Conservation (phyloP, 768 basidiomycete genomes). For the Auricularia sp. region DNA sequence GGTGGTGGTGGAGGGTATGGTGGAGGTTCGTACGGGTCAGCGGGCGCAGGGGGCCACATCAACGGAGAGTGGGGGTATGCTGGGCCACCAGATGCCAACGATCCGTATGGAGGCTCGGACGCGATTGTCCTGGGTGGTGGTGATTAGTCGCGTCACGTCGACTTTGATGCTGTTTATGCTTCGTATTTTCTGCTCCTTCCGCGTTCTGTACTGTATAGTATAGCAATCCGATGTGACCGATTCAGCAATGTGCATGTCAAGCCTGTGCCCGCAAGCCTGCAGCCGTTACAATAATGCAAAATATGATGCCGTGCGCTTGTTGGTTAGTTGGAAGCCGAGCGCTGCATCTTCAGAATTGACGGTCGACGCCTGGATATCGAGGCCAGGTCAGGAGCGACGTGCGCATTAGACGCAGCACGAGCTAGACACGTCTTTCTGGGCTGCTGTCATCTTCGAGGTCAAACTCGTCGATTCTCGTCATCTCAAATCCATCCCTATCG, state of each 20-base stretch:
- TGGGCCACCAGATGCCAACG: neutral
- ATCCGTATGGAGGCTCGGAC: slow-evolving; percentile 32
- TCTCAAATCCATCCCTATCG: slow-evolving; percentile 33
- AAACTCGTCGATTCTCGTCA: slow-evolving; percentile 24
- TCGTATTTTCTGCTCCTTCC: slow-evolving; percentile 12
- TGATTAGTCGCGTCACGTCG: slow-evolving; percentile 25
- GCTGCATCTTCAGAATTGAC: no score
- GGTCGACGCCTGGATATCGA: no score
- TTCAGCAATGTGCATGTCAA: no score
- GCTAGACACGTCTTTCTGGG: neutral
- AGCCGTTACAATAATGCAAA: no score
- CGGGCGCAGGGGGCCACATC: slow-evolving; percentile 10
- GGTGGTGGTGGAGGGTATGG: slow-evolving; percentile 13
- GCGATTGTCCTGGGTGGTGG: slow-evolving; percentile 51
- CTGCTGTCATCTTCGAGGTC: slow-evolving; percentile 23
- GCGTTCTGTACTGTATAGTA: slow-evolving; percentile 6
- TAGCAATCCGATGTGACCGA: no score
- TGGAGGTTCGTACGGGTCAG: slow-evolving; percentile 26
- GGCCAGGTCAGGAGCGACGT: no score
- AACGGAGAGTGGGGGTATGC: neutral
- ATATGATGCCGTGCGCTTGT: no score
- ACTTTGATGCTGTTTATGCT: slow-evolving; percentile 7
- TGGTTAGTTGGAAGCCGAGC: no score
- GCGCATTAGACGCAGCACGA: neutral
- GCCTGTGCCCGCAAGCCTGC: no score